These are phyloP conservation scores for Ziziphus jujuba DNA, from an alignment of 306 rosid species.

Conservation along the genomic window DNA sequence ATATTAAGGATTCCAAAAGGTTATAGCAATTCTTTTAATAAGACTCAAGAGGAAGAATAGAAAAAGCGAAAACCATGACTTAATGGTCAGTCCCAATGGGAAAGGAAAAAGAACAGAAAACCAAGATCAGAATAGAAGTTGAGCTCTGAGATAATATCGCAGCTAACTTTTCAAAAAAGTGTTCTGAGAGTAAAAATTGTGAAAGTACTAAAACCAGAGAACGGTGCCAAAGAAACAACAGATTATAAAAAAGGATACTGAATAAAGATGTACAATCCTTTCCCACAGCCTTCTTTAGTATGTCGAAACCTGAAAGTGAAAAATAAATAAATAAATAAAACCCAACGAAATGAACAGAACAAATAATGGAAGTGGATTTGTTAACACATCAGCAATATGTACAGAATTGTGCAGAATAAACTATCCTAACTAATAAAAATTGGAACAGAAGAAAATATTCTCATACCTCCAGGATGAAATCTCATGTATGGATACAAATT, in stretches of 20 bases:
- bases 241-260: conserved; percentile 66
- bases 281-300: conserved; percentile 87
- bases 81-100: neutral
- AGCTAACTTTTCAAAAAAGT: neutral
- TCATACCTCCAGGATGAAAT: conserved; percentile 96
- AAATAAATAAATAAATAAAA: neutral
- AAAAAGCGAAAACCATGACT: neutral
- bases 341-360: neutral
- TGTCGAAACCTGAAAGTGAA: conserved; percentile 73
- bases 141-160: neutral
- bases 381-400: neutral
- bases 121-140: neutral
- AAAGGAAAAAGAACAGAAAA: neutral
- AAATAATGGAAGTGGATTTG: neutral
- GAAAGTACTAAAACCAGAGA: conserved; percentile 1
- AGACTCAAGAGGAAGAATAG: neutral
- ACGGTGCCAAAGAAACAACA: conserved; percentile 8
- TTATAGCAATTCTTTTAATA: neutral
- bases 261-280: conserved; percentile 92
- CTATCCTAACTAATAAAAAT: conserved; percentile 11
- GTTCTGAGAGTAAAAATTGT: neutral
- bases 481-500: conserved; percentile 85
- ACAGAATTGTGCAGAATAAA: neutral
- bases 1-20: conserved; percentile 40
- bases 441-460: conserved; percentile 17